phyloP scores from a whole-genome alignment of 1,284 basidiomycete species.

The Boletus smithii region DNA sequence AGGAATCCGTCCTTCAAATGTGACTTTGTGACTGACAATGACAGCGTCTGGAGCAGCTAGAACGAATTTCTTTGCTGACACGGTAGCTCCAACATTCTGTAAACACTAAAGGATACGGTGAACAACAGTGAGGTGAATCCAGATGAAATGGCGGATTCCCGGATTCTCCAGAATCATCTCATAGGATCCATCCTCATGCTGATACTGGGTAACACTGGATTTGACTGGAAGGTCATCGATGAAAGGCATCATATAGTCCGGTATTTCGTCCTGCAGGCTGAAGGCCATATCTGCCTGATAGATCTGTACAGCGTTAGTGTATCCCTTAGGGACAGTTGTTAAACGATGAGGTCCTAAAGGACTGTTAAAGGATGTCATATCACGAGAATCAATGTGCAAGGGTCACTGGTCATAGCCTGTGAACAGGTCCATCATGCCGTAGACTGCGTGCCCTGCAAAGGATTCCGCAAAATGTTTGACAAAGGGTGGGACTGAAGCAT shows the following conservation, averaged over 20 bases:
- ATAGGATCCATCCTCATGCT: too few species aligned
- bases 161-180: too few species aligned
- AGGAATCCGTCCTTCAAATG: too few species aligned
- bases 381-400: slow-evolving; percentile 1
- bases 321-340: slow-evolving; percentile 14
- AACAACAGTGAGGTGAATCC: too few species aligned
- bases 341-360: too few species aligned
- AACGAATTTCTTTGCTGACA: slow-evolving; percentile 28
- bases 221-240: slow-evolving; percentile 1
- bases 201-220: not conserved
- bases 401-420: slow-evolving; percentile 9
- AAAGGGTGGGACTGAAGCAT: too few species aligned
- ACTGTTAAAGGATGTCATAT: slow-evolving; percentile 19
- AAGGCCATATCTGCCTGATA: slow-evolving; percentile 3
- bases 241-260: rapidly evolving
- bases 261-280: slow-evolving; percentile 4
- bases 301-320: too few species aligned
- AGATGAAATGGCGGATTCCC: slow-evolving; percentile 23
- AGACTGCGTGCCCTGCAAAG: too few species aligned
- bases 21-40: too few species aligned
- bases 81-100: too few species aligned
- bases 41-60: slow-evolving; percentile 18
- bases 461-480: too few species aligned
- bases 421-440: slow-evolving; percentile 15
- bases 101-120: too few species aligned